A percentile compares a stretch with the other conserved stretches of the same genome.
These are phyloP conservation scores for Acidiella bohemica DNA, from an alignment of 495 filamentous ascomycete species.

Conservation along the genomic window DNA sequence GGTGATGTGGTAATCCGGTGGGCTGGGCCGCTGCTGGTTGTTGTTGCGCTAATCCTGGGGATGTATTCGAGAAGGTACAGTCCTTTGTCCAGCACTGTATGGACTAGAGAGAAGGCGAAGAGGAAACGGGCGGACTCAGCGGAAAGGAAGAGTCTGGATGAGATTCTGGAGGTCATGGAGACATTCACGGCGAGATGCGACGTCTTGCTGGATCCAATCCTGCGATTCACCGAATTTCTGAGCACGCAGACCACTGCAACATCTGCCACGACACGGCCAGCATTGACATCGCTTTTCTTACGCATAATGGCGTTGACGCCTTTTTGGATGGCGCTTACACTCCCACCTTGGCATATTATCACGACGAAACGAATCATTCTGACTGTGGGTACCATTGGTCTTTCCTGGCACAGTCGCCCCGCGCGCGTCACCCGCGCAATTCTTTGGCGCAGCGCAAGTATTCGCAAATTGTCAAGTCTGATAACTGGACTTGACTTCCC, in stretches of 20 bases:
- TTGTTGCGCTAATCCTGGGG: slow-evolving; percentile 64
- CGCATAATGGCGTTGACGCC: slow-evolving; percentile 79
- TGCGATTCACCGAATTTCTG: slow-evolving; percentile 81
- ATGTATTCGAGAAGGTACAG: slow-evolving; percentile 91
- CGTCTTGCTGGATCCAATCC: slow-evolving; percentile 74
- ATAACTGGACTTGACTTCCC: slow-evolving; percentile 67
- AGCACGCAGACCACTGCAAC: slow-evolving; percentile 85
- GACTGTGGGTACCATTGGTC: slow-evolving; percentile 59
- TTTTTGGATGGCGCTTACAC: slow-evolving; percentile 67
- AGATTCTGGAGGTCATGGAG: slow-evolving; percentile 86
- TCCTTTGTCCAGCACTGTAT: slow-evolving; percentile 72
- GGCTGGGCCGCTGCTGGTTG: slow-evolving; percentile 71
- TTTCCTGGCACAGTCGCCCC: slow-evolving; percentile 85
- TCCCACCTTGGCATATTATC: slow-evolving; percentile 72
- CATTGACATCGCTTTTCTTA: slow-evolving; percentile 76
- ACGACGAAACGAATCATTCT: slow-evolving; percentile 76
- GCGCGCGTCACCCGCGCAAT: slow-evolving; percentile 75
- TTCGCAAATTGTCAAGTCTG: slow-evolving; percentile 51
- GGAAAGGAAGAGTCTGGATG: slow-evolving; percentile 78
- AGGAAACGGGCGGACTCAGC: slow-evolving; percentile 40
- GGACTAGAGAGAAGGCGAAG: slow-evolving; percentile 47
- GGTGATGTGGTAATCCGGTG: slow-evolving; percentile 66
- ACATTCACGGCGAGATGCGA: slow-evolving; percentile 82
- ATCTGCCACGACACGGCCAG: slow-evolving; percentile 81
- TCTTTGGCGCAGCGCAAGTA: slow-evolving; percentile 69